Base-by-base conservation (phyloP, 2,329 filamentous ascomycete genomes). In the Capronia epimyces region DNA sequence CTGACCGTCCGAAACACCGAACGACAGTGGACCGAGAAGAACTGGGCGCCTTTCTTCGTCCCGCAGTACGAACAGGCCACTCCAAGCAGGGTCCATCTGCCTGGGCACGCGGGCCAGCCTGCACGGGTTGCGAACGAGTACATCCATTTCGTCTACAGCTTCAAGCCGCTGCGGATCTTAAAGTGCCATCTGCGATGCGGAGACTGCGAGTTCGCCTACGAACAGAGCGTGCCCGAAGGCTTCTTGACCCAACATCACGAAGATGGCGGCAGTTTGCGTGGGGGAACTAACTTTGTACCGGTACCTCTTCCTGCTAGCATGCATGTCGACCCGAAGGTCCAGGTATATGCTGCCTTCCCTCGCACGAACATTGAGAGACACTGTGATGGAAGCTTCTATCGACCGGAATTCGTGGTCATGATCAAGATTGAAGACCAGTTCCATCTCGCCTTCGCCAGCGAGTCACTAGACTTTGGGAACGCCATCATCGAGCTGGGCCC, bases 21-120 rank as follows among this genome's bases (percentile, higher is more conserved):
- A 12, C 46, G 52, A 21, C 37, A 39, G 24, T 39, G 47, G 7
- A 44, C 45, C 18, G 61, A 63, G 46, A 63, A 62, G 50, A 61
- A 62, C 32, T 63, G 61, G 61, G 56, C 57, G 29, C 61, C 61
- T 3, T 63, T 63, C 46, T 60, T 63, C 27, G 49, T 56, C 8
- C 52, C 52, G 18, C 27, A 55, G 22, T 39, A 55, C n/a, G 41
- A 57, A 41, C 41, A 44, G 12, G 41, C 42, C 7, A 40, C 20
- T 1, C 5, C 40, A 6, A 36, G 49, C 42, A 49, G 36, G 13
- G 31, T 31, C 25, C 45, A 34, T 50, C 43, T 44, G 15, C 34
- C 34, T 13, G 45, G 32, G 16, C n/a, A n/a, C n/a, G n/a, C n/a
- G n/a, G 53, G 40, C 16, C 44, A 49, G 27, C 46, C 37, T 24